phyloP scores from a whole-genome alignment of 208 protist genomes.

The Leishmania aethiopica region DNA sequence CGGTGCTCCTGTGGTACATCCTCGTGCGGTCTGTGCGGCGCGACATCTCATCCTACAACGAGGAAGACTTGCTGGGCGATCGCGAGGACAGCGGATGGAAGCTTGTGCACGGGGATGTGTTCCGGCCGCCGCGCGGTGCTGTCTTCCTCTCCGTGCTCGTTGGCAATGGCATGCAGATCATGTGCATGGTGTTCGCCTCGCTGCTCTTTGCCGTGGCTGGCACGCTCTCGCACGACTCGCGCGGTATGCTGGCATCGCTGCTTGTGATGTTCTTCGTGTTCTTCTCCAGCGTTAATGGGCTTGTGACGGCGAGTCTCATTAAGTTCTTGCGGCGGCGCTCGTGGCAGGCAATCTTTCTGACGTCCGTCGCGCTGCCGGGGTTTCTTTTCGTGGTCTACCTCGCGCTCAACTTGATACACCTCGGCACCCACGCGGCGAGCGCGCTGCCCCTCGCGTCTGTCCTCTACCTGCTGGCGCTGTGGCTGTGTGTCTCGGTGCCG shows the following conservation, averaged over 20 bases:
- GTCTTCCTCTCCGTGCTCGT: conserved; percentile 86
- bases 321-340: conserved; percentile 75
- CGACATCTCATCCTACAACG: conserved; percentile 93
- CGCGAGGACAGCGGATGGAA: conserved; percentile 94
- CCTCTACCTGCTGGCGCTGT: conserved; percentile 37
- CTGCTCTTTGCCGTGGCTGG: conserved; percentile 86
- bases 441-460: conserved; percentile 63
- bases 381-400: conserved; percentile 54
- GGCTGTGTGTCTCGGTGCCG: conserved; percentile 93
- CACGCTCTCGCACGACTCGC: conserved; percentile 90
- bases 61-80: conserved; percentile 56
- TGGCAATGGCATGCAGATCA: conserved; percentile 89
- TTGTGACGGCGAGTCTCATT: conserved; percentile 74
- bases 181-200: conserved; percentile 66
- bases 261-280: conserved; percentile 65
- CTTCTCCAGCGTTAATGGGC: conserved; percentile 78
- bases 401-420: conserved; percentile 59
- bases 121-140: conserved; percentile 84
- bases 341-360: conserved; percentile 80
- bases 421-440: conserved; percentile 35
- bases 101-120: conserved; percentile 94
- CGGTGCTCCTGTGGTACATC: conserved; percentile 94
- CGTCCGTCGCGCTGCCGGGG: conserved; percentile 50
- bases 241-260: conserved; percentile 77
- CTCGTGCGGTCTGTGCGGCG: conserved; percentile 92